Evolutionary conservation across 176 grass and related monocot genomes (phyloP).

Genomic region (Thinopyrum elongatum): DNA sequence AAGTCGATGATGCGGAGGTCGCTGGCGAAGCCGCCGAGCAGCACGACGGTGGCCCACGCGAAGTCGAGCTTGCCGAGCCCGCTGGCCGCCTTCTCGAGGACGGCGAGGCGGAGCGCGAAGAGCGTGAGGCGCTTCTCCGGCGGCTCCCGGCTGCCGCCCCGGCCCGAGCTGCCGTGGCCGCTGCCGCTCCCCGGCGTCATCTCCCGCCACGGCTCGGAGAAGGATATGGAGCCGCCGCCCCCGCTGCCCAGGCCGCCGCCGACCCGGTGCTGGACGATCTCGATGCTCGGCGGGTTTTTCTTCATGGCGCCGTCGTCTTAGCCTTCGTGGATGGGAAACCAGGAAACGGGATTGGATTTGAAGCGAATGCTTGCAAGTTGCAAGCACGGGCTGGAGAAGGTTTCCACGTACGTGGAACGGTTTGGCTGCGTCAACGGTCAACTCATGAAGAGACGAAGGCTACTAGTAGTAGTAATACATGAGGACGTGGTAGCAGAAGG

Average conservation of each 20-base stretch:
- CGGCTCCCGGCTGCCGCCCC: neutral
- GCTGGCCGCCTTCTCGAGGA: conserved; percentile 58
- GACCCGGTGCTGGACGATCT: neutral
- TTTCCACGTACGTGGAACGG: neutral
- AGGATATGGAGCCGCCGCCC: conserved; percentile 12
- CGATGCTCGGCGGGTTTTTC: conserved; percentile 25
- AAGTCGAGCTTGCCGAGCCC: conserved; percentile 53
- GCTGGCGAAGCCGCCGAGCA: conserved; percentile 58
- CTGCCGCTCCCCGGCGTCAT: conserved; percentile 20
- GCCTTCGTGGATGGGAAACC: neutral
- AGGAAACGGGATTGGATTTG: neutral
- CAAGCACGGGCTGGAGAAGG: neutral
- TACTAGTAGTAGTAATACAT: no score
- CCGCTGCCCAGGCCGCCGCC: neutral
- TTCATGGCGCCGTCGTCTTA: neutral
- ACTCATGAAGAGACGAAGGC: no score
- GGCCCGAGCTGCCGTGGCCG: neutral
- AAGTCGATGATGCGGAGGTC: conserved; percentile 36
- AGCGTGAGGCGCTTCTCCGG: conserved; percentile 63
- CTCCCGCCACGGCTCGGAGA: conserved; percentile 27
- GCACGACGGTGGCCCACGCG: conserved; percentile 65
- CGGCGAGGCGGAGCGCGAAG: conserved; percentile 55
- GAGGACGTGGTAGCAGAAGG: neutral
- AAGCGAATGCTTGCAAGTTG: neutral
- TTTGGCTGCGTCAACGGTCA: neutral